These are phyloP conservation scores for Blastobotrys niveus DNA, from an alignment of 1,139 yeast species.

Conservation along the genomic window DNA sequence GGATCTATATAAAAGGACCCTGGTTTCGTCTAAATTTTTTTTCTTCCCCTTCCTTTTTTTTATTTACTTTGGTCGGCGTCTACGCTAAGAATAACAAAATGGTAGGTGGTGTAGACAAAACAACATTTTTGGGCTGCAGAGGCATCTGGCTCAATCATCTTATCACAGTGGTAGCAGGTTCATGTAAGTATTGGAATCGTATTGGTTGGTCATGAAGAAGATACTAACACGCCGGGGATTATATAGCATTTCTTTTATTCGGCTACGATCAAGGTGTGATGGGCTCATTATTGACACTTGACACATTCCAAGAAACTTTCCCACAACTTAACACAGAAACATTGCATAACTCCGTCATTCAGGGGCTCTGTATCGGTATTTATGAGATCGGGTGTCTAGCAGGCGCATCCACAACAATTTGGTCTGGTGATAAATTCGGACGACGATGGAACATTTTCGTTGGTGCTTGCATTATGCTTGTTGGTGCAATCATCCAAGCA, in stretches of 20 bases:
- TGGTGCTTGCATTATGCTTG: conserved; percentile 54
- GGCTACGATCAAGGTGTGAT: conserved; percentile 78
- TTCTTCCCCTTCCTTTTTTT: no score
- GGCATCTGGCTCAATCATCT: no score
- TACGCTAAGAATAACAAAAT: no score
- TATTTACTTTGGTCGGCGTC: no score
- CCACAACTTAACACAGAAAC: conserved; percentile 33
- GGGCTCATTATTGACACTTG: conserved; percentile 41
- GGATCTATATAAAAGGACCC: no score
- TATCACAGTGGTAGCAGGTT: conserved; percentile 53
- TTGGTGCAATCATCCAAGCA: conserved; percentile 60
- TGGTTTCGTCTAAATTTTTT: no score
- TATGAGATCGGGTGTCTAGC: conserved; percentile 74
- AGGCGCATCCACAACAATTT: conserved; percentile 59
- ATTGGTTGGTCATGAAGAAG: no score
- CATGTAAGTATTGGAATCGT: no score
- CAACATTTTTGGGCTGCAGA: no score
- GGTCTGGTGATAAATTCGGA: conserved; percentile 58
- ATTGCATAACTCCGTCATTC: conserved; percentile 18
- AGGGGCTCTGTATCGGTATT: conserved; percentile 41
- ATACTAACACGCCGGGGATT: no score
- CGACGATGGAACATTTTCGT: conserved; percentile 57
- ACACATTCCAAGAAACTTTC: conserved; percentile 38
- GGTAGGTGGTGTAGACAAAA: no score
- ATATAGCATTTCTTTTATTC: conserved; percentile 67